Base-by-base conservation (phyloP, 768 basidiomycete species). In the Pulveroboletus frians region DNA sequence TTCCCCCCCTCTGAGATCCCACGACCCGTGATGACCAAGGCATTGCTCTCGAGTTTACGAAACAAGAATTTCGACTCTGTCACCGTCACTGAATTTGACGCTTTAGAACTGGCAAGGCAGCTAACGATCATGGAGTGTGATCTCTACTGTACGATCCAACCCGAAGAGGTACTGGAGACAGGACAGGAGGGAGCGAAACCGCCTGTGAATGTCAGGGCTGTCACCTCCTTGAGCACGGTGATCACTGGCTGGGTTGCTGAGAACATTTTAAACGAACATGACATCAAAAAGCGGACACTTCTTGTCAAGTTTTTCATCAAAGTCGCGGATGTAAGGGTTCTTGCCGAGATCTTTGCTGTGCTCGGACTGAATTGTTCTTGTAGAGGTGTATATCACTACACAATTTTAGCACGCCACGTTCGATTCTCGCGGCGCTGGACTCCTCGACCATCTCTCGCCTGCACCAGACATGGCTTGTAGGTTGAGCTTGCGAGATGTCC, bases 181-280 rank as follows among this genome's bases (percentile, higher is more conserved):
- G 88, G 87, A 4, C 83, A 88, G 62, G 82, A 85, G 52, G 81
- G 82, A 52, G 76, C 74, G 32, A 75, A 76, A 60, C 73, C 80
- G 7, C 78, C 83, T 17, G 67, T 77, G 43, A 88, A 88, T 56
- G 84, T 98, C 39, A 86, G 81, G 64, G 86, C 88, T 20, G 84
- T 98, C 55, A 85, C 85, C 39, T 83, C 87, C 5, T 70, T 97
- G 63, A 95, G 92, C 63, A 98, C 93, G 13, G 81, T 85, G 46
- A 85, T 97, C 57, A 97, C 93, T 1, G 94, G 93, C 4, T 95
- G 92, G 90, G 89, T 97, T 27, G 87, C 93, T 9, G 95, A 98
- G 70, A 85, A 86, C 60, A 93, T 99, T 52, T 70, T 99, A 42
- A 84, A 84, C 59, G 95, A 99, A 70, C 78, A 75, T 45, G 95